phyloP scores from a whole-genome alignment of 23 red algal genomes.

The Gracilariopsis chorda region DNA sequence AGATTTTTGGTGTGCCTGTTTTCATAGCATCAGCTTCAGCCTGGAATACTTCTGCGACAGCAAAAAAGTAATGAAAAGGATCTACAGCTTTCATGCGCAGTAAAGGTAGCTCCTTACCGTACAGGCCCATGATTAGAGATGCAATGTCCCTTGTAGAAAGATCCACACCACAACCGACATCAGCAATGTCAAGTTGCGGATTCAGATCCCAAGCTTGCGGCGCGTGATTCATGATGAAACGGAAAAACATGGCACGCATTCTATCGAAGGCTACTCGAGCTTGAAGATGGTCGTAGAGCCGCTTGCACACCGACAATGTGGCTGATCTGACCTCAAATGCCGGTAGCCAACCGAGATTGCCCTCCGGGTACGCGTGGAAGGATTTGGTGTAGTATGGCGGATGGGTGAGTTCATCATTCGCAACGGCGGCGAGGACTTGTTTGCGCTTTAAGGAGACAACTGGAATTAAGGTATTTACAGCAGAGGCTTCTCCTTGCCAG shows the following conservation, averaged over 20 bases:
- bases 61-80: slow-evolving; percentile 56
- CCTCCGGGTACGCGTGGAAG: slow-evolving; percentile 78
- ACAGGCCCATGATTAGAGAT: not conserved
- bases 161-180: slow-evolving; percentile 72
- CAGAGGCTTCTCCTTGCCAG: slow-evolving; percentile 13
- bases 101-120: not conserved
- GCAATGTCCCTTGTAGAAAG: slow-evolving; percentile 17
- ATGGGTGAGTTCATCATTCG: not conserved
- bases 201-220: not conserved
- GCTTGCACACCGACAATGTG: slow-evolving; percentile 27
- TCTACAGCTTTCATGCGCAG: slow-evolving; percentile 37
- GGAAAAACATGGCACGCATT: not conserved
- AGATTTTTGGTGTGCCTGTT: not conserved
- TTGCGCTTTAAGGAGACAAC: not conserved
- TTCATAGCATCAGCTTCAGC: not conserved
- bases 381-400: slow-evolving; percentile 44
- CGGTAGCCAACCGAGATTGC: slow-evolving; percentile 68
- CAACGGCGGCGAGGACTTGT: not conserved
- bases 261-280: not conserved
- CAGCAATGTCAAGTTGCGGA: slow-evolving; percentile 4
- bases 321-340: slow-evolving; percentile 62
- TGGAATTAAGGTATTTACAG: not conserved
- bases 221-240: not conserved
- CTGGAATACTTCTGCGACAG: slow-evolving; percentile 7
- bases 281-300: not conserved